Conservation (phyloP, 2,329 filamentous ascomycete genomes). For the Rutstroemia sp. region DNA sequence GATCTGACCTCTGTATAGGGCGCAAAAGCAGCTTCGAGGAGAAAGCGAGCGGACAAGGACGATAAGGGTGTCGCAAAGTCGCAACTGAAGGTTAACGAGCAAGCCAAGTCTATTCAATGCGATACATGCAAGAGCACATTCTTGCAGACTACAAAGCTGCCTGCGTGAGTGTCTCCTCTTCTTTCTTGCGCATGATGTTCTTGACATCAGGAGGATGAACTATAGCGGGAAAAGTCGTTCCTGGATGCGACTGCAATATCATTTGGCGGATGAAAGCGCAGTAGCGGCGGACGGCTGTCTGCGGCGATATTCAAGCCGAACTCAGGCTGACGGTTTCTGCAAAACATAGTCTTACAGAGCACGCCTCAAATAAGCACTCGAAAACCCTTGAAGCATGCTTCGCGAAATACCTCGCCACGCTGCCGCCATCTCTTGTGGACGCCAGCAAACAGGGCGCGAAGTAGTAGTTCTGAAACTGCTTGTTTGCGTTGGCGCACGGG, state of each 20-base stretch:
- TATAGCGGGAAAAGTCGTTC: no score
- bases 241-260: no score
- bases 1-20: conserved; percentile 35
- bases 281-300: not conserved
- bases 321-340: not conserved
- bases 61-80: conserved; percentile 49
- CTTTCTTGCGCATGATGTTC: not conserved
- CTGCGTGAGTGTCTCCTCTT: conserved; percentile 45
- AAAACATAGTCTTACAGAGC: conserved; percentile 51
- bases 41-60: conserved; percentile 49
- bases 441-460: no score
- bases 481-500: not conserved
- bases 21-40: conserved; percentile 56
- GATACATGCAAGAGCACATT: conserved; percentile 70
- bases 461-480: no score
- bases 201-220: no score
- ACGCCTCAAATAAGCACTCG: conserved; percentile 70
- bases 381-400: conserved; percentile 68
- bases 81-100: conserved; percentile 63
- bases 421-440: no score
- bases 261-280: no score
- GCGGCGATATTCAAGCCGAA: no score
- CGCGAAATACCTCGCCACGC: conserved; percentile 31
- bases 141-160: conserved; percentile 67
- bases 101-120: conserved; percentile 72